Evolutionary conservation across 352 stramenopile genomes (phyloP), one percentile per base, ranked within the genome.

Genomic region (Globisporangium spiculum): DNA sequence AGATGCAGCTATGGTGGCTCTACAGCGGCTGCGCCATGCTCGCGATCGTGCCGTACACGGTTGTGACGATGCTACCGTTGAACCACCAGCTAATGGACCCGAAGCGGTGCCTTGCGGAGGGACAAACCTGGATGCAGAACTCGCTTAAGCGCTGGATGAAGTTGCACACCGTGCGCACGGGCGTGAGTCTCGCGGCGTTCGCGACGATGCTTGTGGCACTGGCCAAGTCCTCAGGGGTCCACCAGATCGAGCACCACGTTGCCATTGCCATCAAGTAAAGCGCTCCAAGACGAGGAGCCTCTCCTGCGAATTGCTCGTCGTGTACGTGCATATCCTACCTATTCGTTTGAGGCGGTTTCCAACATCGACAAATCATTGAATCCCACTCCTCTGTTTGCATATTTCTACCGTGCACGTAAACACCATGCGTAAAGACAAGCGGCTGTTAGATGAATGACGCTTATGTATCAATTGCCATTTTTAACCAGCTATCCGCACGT

Each of bases 71-170:
- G 83, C 73, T 93, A 20, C 71, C 73, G 53, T 68, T 92, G 32
- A 93, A 93, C 67, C 62, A 75, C 38, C 75, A 84, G 64, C 75
- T 92, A 55, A 72, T 87, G 30, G 79, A 91, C 71, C 78, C 83
- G 5, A 74, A 73, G 54, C 38, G 52, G 32, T 84, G 79, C 63
- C 63, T 76, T 32, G 70, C 75, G 22, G 67, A 77, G 4, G 76
- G 83, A 16, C 70, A 75, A 20, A 70, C 38, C 36, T 90, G 78
- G 79, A 81, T 91, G 65, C 73, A 81, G 59, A 64, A 74, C 36
- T 87, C 82, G 77, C 74, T 93, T 8, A 57, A 60, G 32, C 66
- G 77, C 1, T 93, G 86, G 86, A 80, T 75, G 0, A 72, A 72
- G 24, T 66, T 92, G 57, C 86, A 93, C 65, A 73, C 76, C 1